A percentile compares a stretch with the other conserved stretches of the same genome.
These are phyloP conservation scores for Irpex sp. DNA, from an alignment of 1,284 basidiomycete genomes.

Conservation along the genomic window DNA sequence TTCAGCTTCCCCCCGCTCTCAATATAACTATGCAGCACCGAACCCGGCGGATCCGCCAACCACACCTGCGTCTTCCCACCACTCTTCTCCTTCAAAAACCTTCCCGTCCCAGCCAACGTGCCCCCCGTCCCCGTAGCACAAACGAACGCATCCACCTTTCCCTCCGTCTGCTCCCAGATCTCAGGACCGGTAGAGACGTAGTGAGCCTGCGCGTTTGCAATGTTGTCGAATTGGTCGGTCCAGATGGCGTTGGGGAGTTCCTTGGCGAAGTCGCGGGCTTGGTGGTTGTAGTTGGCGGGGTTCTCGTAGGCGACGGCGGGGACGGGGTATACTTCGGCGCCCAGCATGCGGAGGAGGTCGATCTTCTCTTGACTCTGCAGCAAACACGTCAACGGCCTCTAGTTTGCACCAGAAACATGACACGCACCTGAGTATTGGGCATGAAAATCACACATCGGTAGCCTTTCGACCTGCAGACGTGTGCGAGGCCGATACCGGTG, in stretches of 20 bases:
- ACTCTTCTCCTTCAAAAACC: conserved; percentile 89
- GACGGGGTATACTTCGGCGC: conserved; percentile 95
- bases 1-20: conserved; percentile 84
- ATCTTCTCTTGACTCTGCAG: conserved; percentile 95
- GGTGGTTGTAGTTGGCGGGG: conserved; percentile 98
- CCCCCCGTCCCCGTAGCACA: conserved; percentile 97
- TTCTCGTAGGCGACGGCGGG: conserved; percentile 98
- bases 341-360: conserved; percentile 95
- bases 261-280: conserved; percentile 91
- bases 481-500: conserved; percentile 96
- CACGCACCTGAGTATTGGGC: conserved; percentile 90
- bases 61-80: conserved; percentile 88
- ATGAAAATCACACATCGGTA: conserved; percentile 99
- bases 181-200: conserved; percentile 95
- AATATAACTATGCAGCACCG: conserved; percentile 91
- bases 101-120: conserved; percentile 92
- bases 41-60: conserved; percentile 97
- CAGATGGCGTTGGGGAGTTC: conserved; percentile 92
- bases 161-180: conserved; percentile 93
- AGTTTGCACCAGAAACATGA: neutral
- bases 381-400: neutral
- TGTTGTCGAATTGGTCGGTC: conserved; percentile 99
- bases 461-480: conserved; percentile 92
- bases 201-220: conserved; percentile 90
- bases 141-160: conserved; percentile 89